These are phyloP conservation scores for Hericium alpestre DNA, from an alignment of 768 basidiomycete genomes.

Conservation along the genomic window DNA sequence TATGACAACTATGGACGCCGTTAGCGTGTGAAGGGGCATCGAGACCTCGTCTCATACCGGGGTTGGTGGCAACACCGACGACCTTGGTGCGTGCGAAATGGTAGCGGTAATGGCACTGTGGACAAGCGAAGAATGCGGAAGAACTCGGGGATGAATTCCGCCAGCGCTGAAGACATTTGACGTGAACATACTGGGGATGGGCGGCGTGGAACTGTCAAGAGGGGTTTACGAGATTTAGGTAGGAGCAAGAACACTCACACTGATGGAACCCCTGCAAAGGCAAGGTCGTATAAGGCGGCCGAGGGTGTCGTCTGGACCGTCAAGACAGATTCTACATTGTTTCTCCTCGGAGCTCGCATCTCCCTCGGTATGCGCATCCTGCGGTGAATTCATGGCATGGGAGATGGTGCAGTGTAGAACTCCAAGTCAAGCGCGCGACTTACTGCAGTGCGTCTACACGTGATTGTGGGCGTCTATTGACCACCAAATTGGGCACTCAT, in stretches of 20 bases:
- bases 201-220: conserved; percentile 1
- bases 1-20: conserved; percentile 42
- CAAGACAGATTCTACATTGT: conserved; percentile 80
- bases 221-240: neutral
- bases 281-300: conserved; percentile 80
- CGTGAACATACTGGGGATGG: conserved; percentile 56
- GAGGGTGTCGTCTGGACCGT: conserved; percentile 50
- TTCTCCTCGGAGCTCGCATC: conserved; percentile 27
- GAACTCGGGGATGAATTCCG: conserved; percentile 49
- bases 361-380: neutral
- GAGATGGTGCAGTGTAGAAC: neutral
- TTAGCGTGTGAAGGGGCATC: neutral
- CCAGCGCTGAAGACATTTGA: conserved; percentile 71
- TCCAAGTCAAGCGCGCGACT: neutral
- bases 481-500: no score
- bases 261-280: conserved; percentile 70
- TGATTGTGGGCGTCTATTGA: neutral
- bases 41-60: conserved; percentile 30
- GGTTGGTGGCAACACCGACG: conserved; percentile 69
- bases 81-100: conserved; percentile 63
- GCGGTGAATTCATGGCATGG: neutral
- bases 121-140: conserved; percentile 68
- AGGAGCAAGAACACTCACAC: conserved; percentile 27
- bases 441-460: neutral
- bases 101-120: conserved; percentile 72